Evolutionary conservation across 2,329 filamentous ascomycete genomes (phyloP).

Genomic region (Ophiostoma australiae): DNA sequence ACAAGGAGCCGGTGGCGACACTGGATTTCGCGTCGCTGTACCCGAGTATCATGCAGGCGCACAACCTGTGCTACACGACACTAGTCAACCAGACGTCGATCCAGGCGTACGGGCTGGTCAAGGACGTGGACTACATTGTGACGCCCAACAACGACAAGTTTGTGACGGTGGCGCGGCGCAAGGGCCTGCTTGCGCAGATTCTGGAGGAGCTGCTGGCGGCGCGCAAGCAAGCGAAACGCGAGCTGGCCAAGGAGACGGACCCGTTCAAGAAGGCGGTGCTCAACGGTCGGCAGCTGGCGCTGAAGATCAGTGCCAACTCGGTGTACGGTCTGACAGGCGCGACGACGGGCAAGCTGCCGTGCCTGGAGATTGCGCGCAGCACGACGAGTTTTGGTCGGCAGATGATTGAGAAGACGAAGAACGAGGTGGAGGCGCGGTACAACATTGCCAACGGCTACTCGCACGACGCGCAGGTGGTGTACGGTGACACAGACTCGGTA

Average conservation of each 20-base stretch:
- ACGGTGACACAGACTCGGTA: constrained; percentile 98
- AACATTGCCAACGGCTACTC: constrained; percentile 90
- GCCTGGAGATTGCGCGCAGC: constrained; percentile 89
- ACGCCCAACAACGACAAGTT: constrained; percentile 95
- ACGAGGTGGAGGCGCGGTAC: constrained; percentile 88
- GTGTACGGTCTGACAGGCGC: constrained; percentile 97
- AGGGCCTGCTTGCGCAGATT: constrained; percentile 91
- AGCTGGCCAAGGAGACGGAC: constrained; percentile 82
- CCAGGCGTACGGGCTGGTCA: constrained; percentile 69
- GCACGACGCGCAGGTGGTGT: constrained; percentile 94
- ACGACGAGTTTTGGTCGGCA: constrained; percentile 95
- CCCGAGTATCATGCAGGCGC: constrained; percentile 96
- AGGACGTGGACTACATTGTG: constrained; percentile 92
- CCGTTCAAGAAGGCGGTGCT: constrained; percentile 96
- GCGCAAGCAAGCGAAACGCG: constrained; percentile 89
- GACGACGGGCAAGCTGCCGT: constrained; percentile 91
- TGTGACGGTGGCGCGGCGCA: constrained; percentile 79
- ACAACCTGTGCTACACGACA: constrained; percentile 97
- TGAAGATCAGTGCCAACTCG: constrained; percentile 96
- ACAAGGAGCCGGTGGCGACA: constrained; percentile 90
- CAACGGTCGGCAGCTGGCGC: constrained; percentile 90
- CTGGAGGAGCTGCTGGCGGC: constrained; percentile 87
- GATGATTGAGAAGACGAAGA: constrained; percentile 98
- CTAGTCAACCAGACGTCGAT: constrained; percentile 73
- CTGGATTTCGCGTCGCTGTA: constrained; percentile 98